Percentiles rank a stretch among this genome's conserved stretches.
Conservation (phyloP, 169 alveolate genomes). For the Theileria parva region DNA sequence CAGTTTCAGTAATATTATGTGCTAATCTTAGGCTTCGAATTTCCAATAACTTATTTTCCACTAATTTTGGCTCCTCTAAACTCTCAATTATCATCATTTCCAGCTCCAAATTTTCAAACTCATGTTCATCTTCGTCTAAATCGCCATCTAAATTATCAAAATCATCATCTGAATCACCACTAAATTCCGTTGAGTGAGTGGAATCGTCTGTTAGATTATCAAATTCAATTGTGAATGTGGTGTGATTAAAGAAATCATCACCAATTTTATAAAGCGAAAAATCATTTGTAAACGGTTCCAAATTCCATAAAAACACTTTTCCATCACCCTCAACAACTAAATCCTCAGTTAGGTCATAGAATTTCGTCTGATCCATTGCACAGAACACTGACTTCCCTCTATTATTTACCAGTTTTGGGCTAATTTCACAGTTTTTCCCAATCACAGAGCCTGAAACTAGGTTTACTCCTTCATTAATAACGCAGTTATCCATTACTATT, state of each 20-base stretch:
- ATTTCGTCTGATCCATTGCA: slow-evolving; percentile 9
- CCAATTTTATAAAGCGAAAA: slow-evolving; percentile 10
- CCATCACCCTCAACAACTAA: background rate
- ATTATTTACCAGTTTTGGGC: background rate
- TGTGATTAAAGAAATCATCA: background rate
- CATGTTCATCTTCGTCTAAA: background rate
- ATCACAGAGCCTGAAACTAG: slow-evolving; percentile 44
- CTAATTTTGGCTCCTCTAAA: slow-evolving; percentile 29
- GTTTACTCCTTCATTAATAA: slow-evolving; percentile 21
- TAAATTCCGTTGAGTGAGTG: background rate
- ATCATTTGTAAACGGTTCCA: slow-evolving; percentile 1
- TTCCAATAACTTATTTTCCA: slow-evolving; percentile 50
- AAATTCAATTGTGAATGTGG: background rate
- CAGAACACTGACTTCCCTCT: background rate
- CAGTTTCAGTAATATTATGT: slow-evolving; percentile 44
- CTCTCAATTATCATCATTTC: slow-evolving; percentile 21
- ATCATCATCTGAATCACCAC: background rate
- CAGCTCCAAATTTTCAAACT: slow-evolving; percentile 24
- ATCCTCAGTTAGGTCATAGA: slow-evolving; percentile 2
- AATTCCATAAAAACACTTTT: background rate
- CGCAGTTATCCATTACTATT: slow-evolving; percentile 49
- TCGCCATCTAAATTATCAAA: background rate
- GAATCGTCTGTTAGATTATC: no score
- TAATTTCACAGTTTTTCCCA: slow-evolving; percentile 15
- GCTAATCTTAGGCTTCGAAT: slow-evolving; percentile 51